These are phyloP conservation scores for Sporothrix schenckii DNA, from an alignment of 2,329 filamentous ascomycete species.

Conservation along the genomic window DNA sequence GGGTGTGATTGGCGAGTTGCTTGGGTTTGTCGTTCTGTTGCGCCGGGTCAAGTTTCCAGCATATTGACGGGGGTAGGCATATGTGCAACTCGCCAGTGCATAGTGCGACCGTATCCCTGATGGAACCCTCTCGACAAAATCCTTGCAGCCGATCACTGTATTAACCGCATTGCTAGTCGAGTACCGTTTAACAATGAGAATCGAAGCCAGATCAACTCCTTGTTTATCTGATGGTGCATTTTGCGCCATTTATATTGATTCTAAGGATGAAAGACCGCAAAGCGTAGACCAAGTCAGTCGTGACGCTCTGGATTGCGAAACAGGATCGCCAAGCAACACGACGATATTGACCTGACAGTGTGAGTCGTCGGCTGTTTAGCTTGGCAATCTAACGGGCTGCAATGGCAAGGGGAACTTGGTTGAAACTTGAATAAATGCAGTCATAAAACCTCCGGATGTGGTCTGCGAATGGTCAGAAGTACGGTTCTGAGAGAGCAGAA, in stretches of 20 bases:
- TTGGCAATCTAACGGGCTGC: not conserved
- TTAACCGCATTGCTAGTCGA: conserved; percentile 25
- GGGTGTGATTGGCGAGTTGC: conserved; percentile 25
- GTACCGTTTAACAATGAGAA: not conserved
- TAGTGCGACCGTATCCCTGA: conserved; percentile 33
- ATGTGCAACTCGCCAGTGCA: conserved; percentile 33
- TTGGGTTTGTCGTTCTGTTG: conserved; percentile 28
- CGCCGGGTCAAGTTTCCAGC: conserved; percentile 24
- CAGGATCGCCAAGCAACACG: conserved; percentile 9
- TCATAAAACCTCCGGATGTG: conserved; percentile 19
- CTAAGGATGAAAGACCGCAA: not conserved
- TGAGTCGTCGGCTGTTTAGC: not conserved
- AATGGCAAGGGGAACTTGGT: not conserved
- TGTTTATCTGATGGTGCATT: conserved; percentile 1
- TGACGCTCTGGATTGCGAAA: conserved; percentile 2
- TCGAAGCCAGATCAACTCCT: not conserved
- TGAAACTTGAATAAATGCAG: conserved; percentile 29
- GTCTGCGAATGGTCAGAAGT: not conserved
- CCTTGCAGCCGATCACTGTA: conserved; percentile 32
- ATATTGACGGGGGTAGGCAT: conserved; percentile 34
- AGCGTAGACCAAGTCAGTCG: not conserved
- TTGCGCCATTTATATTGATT: not conserved
- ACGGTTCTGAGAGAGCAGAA: not conserved
- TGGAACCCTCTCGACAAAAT: conserved; percentile 22
- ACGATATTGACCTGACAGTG: not conserved